Evolutionary conservation across 371 early-diverging fungal species (phyloP).

Genomic region (Lichtheimia ramosa): DNA sequence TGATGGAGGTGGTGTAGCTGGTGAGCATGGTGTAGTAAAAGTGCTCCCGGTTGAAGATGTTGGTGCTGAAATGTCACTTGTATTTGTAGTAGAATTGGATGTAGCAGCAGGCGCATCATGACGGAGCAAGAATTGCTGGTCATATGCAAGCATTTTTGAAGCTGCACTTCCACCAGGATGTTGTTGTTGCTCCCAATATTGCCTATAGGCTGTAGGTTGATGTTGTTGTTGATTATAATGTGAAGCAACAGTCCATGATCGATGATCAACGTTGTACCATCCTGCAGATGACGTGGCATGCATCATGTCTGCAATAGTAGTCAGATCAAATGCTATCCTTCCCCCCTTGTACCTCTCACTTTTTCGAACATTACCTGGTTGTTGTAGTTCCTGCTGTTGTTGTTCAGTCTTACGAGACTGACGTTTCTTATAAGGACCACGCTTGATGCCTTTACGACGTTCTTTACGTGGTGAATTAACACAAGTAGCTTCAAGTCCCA

Average conservation of each 20-base stretch:
- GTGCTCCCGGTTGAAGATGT: background rate
- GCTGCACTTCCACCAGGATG: background rate
- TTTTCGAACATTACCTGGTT: no score
- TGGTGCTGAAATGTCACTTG: background rate
- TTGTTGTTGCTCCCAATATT: no score
- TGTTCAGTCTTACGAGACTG: slow-evolving; percentile 4
- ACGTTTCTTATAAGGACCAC: slow-evolving; percentile 74
- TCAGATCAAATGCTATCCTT: no score
- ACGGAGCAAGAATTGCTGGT: background rate
- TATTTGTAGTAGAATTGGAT: background rate
- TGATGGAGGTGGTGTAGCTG: background rate
- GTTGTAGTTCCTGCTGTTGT: no score
- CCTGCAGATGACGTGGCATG: no score
- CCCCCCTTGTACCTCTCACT: no score
- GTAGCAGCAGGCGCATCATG: background rate
- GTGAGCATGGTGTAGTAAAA: background rate
- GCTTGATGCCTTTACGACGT: slow-evolving; percentile 74
- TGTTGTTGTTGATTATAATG: no score
- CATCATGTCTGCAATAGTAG: no score
- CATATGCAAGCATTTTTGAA: background rate
- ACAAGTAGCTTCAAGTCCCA: slow-evolving; percentile 69
- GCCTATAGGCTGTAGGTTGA: no score
- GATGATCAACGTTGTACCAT: no score
- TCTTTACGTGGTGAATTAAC: slow-evolving; percentile 77
- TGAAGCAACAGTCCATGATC: no score